Conservation (phyloP, 306 rosid species). For the Nissolia schottii region DNA sequence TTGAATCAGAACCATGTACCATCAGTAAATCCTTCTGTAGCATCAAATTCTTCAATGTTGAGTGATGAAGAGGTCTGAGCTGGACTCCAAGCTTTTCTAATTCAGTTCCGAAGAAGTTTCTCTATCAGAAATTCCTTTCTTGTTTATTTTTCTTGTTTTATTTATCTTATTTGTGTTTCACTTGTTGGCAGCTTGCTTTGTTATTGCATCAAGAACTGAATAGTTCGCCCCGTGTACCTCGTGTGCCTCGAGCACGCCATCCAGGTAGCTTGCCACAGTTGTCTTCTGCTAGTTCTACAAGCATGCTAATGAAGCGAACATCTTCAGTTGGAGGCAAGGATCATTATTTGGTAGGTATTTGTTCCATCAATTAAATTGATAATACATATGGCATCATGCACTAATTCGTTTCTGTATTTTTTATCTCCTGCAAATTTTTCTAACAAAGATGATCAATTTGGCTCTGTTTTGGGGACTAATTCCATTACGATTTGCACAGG, state of each 20-base stretch:
- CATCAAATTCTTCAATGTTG: conserved; percentile 62
- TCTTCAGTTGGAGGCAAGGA: conserved; percentile 75
- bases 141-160: conserved; percentile 8
- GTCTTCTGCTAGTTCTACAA: conserved; percentile 66
- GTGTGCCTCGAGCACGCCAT: conserved; percentile 90
- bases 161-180: background rate
- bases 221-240: conserved; percentile 98
- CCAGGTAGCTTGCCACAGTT: conserved; percentile 78
- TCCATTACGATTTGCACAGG: conserved; percentile 39
- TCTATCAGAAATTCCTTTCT: background rate
- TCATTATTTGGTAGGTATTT: conserved; percentile 53
- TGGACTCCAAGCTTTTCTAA: conserved; percentile 6
- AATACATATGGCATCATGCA: conserved; percentile 3
- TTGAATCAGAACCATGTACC: conserved; percentile 55
- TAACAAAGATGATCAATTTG: conserved; percentile 1
- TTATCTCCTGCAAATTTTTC: background rate
- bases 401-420: background rate
- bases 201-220: conserved; percentile 93
- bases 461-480: conserved; percentile 6
- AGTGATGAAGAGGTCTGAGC: conserved; percentile 90
- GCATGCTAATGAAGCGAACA: conserved; percentile 73
- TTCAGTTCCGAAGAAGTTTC: background rate
- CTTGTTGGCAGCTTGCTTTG: conserved; percentile 69
- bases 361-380: background rate
- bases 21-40: conserved; percentile 49